These are phyloP conservation scores for Hypoxylon sp. DNA, from an alignment of 2,329 filamentous ascomycete genomes.

Conservation along the genomic window DNA sequence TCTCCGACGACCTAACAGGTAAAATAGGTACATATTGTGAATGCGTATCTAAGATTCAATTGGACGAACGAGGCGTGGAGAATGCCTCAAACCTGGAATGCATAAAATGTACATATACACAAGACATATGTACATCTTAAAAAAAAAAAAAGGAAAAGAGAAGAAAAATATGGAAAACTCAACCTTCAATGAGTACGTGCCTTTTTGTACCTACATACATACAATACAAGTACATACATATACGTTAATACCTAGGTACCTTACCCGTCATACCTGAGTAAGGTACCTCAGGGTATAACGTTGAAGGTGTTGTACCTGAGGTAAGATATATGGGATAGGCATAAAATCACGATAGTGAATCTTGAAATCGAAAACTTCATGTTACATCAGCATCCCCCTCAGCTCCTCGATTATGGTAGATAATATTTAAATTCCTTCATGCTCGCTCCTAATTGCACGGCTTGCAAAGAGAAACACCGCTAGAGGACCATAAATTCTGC, in stretches of 20 bases:
- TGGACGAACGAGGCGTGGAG: slow-evolving; percentile 4
- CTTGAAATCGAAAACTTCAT: slow-evolving; percentile 9
- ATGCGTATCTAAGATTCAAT: not conserved
- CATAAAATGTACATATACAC: not conserved
- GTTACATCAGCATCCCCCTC: slow-evolving; percentile 10
- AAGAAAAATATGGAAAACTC: too few species aligned
- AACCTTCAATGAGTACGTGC: not conserved
- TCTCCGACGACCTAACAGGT: slow-evolving; percentile 13
- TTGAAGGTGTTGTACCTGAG: not conserved
- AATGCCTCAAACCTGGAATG: too few species aligned
- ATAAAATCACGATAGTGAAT: slow-evolving; percentile 19
- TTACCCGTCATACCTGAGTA: slow-evolving; percentile 10
- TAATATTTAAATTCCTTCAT: slow-evolving; percentile 1
- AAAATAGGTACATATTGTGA: slow-evolving; percentile 4
- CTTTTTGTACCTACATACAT: not conserved
- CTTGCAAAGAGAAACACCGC: not conserved
- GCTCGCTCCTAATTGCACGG: slow-evolving; percentile 11
- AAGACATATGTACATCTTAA: too few species aligned
- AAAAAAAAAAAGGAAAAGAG: too few species aligned
- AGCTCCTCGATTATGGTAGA: slow-evolving; percentile 12
- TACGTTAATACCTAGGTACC: slow-evolving; percentile 15
- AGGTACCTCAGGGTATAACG: not conserved
- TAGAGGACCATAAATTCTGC: slow-evolving; percentile 7
- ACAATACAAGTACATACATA: slow-evolving; percentile 4
- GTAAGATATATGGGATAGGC: not conserved